Percentiles rank a stretch among this genome's conserved stretches.
Evolutionary conservation across 148 eudicot species (phyloP).

Genomic region (Pharnaceum exiguum): DNA sequence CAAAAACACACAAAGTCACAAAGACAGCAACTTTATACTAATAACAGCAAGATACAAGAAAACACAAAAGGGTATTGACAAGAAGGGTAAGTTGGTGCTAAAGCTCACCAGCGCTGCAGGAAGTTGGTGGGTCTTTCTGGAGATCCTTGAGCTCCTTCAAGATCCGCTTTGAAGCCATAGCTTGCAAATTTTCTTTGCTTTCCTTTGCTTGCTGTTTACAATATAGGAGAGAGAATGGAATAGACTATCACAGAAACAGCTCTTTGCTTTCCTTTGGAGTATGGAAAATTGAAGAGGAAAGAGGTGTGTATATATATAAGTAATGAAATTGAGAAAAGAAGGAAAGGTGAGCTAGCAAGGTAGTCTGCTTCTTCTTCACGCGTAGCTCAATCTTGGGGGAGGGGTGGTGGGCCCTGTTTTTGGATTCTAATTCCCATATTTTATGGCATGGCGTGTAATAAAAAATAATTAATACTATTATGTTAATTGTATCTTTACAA

Average conservation of each 20-base stretch:
- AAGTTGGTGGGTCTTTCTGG: conserved; percentile 76
- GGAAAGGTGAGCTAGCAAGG: not conserved
- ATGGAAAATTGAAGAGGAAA: not conserved
- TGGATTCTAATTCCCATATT: conserved; percentile 9
- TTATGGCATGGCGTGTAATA: not conserved
- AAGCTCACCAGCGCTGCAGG: conserved; percentile 64
- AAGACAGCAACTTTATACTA: no score
- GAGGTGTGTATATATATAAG: not conserved
- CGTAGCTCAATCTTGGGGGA: conserved; percentile 9
- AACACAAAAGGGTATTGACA: not conserved
- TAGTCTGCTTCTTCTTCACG: conserved; percentile 24
- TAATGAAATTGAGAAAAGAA: not conserved
- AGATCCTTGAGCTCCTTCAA: conserved; percentile 86
- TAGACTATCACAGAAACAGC: not conserved
- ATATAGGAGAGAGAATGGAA: not conserved
- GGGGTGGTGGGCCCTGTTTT: conserved; percentile 7
- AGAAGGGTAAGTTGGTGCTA: no score
- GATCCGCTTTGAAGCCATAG: conserved; percentile 76
- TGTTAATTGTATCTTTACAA: not conserved
- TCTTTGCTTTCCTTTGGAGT: not conserved
- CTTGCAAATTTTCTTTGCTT: no score
- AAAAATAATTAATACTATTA: not conserved
- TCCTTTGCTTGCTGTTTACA: no score
- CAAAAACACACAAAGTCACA: no score
- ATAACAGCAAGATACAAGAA: not conserved